phyloP scores from a whole-genome alignment of 139 green algal species.

The Chlorella vulgaris region DNA sequence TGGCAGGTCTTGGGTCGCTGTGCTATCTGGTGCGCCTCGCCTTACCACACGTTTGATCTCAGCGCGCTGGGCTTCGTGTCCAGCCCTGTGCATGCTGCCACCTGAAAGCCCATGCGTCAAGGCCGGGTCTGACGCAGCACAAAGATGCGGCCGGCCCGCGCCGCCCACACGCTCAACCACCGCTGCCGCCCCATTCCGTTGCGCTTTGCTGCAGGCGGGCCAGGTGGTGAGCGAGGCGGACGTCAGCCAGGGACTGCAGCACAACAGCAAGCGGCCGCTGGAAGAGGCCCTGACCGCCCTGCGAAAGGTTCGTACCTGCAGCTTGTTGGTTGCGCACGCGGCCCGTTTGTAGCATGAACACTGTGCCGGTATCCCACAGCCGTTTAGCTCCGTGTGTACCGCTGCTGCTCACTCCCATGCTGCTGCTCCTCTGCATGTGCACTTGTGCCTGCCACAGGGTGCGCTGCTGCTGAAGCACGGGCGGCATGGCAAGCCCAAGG shows the following conservation, averaged over 20 bases:
- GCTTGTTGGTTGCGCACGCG: background rate
- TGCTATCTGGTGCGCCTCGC: constrained; percentile 6
- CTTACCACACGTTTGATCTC: background rate
- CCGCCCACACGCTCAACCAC: background rate
- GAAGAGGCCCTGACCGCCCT: constrained; percentile 65
- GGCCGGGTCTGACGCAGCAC: too few relatives aligned
- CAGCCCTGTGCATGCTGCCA: too few relatives aligned
- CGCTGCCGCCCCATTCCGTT: background rate
- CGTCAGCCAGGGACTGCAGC: background rate
- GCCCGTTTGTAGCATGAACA: too few relatives aligned
- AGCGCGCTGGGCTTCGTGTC: background rate
- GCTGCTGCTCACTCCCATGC: too few relatives aligned
- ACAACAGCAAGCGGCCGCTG: constrained; percentile 29
- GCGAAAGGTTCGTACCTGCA: constrained; percentile 52
- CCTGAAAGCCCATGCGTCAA: too few relatives aligned
- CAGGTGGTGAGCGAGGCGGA: constrained; percentile 33
- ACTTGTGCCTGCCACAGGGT: too few relatives aligned
- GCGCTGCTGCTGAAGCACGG: constrained; percentile 82
- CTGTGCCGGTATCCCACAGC: background rate
- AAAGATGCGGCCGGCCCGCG: background rate
- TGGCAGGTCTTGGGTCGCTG: background rate
- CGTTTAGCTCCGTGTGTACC: too few relatives aligned
- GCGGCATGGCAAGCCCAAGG: constrained; percentile 76
- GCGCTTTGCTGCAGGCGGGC: constrained; percentile 22
- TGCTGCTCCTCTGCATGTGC: too few relatives aligned